phyloP scores from a whole-genome alignment of 1,284 basidiomycete species.

The Trichosporon ovoides region DNA sequence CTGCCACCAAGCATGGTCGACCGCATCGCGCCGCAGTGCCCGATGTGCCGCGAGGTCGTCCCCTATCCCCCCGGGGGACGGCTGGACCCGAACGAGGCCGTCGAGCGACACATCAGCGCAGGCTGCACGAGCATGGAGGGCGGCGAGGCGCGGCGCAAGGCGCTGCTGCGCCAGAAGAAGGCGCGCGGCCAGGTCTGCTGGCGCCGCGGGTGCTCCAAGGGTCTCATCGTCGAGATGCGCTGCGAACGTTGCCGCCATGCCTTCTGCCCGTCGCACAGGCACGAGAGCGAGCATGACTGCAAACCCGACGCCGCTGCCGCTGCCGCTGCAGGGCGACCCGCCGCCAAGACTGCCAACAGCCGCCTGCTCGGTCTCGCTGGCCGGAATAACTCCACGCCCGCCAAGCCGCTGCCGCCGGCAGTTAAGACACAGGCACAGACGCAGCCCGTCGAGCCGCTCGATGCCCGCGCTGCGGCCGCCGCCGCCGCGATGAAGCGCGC shows the following conservation, averaged over 20 bases:
- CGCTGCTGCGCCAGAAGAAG: constrained; percentile 35
- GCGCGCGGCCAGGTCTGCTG: constrained; percentile 46
- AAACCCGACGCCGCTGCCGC: constrained; percentile 19
- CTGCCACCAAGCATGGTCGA: constrained; percentile 44
- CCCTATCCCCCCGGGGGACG: constrained; percentile 24
- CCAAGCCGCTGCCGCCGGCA: constrained; percentile 7
- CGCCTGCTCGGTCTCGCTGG: constrained; percentile 23
- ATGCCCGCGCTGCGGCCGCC: constrained; percentile 42
- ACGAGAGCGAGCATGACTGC: constrained; percentile 34
- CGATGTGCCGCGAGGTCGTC: constrained; percentile 43
- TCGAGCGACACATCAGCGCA: constrained; percentile 42
- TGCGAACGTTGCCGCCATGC: constrained; percentile 41
- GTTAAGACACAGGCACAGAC: not conserved
- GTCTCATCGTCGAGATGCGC: constrained; percentile 43
- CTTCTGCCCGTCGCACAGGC: constrained; percentile 43
- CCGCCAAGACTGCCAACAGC: constrained; percentile 30
- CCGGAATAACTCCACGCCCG: constrained; percentile 6
- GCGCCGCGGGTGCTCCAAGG: constrained; percentile 41
- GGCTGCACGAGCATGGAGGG: constrained; percentile 43
- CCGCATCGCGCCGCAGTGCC: constrained; percentile 47
- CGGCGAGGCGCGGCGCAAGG: constrained; percentile 38
- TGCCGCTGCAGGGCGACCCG: no score
- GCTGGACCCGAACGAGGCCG: constrained; percentile 41
- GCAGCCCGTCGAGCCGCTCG: constrained; percentile 14
- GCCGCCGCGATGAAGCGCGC: constrained; percentile 42